Evolutionary conservation across 768 basidiomycete species (phyloP), one percentile per base, ranked within the genome.

Genomic region (Phanerodontia chrysosporium): DNA sequence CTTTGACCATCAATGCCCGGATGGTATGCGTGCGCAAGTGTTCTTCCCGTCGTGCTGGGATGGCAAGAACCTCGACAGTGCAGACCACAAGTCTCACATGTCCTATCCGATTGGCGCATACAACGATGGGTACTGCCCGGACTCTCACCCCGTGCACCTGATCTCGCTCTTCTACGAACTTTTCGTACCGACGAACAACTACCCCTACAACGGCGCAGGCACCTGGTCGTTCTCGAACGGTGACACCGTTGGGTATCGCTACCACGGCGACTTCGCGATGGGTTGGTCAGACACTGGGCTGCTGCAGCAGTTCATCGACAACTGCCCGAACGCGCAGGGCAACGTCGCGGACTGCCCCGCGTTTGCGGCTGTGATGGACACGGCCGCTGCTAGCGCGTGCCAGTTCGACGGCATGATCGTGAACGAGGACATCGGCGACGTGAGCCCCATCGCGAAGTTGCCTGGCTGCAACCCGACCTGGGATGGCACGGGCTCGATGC

Each of bases 31-130:
- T 27, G 68, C 67, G 0, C 70, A 70, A 44, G 54, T 67, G 0
- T 67, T 70, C 55, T 69, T 74, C 62, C 67, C 65, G 7, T 51
- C 57, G 18, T 75, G 71, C 66, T 75, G 75, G 75, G 69, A 76
- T 55, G 75, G 75, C 18, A 44, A 62, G 53, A 70, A 76, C 53
- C 56, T 74, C 16, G 72, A 76, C 56, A 70, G 69, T n/a, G 9
- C 66, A 0, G 71, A 75, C 58, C 74, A 75, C 61, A 68, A 67
- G 53, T 67, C 67, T 0, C 75, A 76, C 62, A 70, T 75, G 65
- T 69, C 73, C 0, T 76, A 69, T 61, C 63, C 63, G 5, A 52
- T 64, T 30, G 63, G 58, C 18, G 55, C 45, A 21, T 64, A 61
- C 60, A 64, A 64, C 49, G 39, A 54, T 45, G 63, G 63, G 5